phyloP scores from a whole-genome alignment of 2,329 filamentous ascomycete species.

The Thielaviopsis punctulata region DNA sequence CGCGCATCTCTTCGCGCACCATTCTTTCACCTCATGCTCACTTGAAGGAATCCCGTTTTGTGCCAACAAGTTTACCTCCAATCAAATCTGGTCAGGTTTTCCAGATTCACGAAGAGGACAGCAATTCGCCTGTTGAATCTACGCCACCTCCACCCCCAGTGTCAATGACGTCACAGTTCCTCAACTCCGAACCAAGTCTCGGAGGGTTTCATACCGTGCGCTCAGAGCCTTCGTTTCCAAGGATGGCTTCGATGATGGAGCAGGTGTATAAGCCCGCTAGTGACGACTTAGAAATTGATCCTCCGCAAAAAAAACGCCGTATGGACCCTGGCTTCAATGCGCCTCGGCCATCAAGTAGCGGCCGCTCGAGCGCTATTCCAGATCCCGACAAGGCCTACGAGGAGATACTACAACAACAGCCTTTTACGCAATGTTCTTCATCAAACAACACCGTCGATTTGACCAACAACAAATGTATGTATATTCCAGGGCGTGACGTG shows the following conservation, averaged over 20 bases:
- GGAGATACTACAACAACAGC: background rate
- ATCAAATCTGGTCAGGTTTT: slow-evolving; percentile 10
- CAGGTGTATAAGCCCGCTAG: background rate
- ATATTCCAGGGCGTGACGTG: background rate
- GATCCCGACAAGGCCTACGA: background rate
- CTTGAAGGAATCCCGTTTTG: slow-evolving; percentile 1
- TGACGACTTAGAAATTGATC: slow-evolving; percentile 7
- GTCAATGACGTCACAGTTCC: background rate
- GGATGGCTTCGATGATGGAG: slow-evolving; percentile 7
- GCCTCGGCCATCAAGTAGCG: slow-evolving; percentile 3
- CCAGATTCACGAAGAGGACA: slow-evolving; percentile 11
- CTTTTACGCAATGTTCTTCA: no score
- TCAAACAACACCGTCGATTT: slow-evolving; percentile 36
- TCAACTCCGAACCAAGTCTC: background rate
- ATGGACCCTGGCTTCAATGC: slow-evolving; percentile 6
- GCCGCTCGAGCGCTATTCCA: background rate
- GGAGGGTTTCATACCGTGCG: slow-evolving; percentile 8
- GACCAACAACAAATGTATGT: slow-evolving; percentile 28
- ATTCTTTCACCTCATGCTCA: background rate
- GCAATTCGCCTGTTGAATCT: slow-evolving; percentile 8
- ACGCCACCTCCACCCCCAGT: slow-evolving; percentile 6
- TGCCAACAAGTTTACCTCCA: slow-evolving; percentile 5
- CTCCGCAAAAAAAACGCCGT: slow-evolving; percentile 7
- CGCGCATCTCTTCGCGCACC: slow-evolving; percentile 1
- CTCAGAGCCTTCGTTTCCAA: slow-evolving; percentile 10